Evolutionary conservation across 208 protist genomes (phyloP).

Genomic region (Angomonas ambiguus): DNA sequence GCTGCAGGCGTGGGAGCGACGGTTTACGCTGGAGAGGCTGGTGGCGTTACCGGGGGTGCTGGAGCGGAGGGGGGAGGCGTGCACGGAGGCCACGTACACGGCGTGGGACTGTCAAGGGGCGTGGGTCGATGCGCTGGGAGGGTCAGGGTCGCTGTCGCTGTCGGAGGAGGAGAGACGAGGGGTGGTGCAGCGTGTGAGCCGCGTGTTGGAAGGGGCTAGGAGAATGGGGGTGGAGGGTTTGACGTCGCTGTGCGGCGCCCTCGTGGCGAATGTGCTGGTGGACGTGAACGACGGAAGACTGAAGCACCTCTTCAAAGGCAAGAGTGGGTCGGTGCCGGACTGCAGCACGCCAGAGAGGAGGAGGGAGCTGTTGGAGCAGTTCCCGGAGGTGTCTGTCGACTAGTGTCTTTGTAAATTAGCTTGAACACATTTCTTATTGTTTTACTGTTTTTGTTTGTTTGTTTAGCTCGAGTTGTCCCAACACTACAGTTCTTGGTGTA

Average conservation of each 20-base stretch:
- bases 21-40: constrained; percentile 45
- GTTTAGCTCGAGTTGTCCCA: too few relatives aligned
- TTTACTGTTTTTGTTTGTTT: too few relatives aligned
- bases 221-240: constrained; percentile 40
- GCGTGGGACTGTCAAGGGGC: constrained; percentile 2
- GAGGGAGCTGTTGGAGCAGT: constrained; percentile 20
- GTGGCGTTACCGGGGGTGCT: constrained; percentile 18
- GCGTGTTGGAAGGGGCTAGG: constrained; percentile 48
- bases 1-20: constrained; percentile 52
- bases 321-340: constrained; percentile 8
- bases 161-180: constrained; percentile 14
- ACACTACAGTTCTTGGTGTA: too few relatives aligned
- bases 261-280: constrained; percentile 57
- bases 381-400: constrained; percentile 38
- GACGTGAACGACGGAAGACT: constrained; percentile 37
- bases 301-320: constrained; percentile 19
- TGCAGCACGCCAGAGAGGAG: constrained; percentile 39
- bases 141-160: constrained; percentile 6
- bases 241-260: constrained; percentile 39
- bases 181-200: constrained; percentile 26
- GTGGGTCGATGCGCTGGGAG: constrained; percentile 34
- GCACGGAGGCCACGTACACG: background rate
- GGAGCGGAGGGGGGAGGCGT: background rate
- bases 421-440: too few relatives aligned
- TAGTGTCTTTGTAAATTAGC: too few relatives aligned